phyloP scores from a whole-genome alignment of 1,139 yeast genomes.

The Insectozyma bohioensis region DNA sequence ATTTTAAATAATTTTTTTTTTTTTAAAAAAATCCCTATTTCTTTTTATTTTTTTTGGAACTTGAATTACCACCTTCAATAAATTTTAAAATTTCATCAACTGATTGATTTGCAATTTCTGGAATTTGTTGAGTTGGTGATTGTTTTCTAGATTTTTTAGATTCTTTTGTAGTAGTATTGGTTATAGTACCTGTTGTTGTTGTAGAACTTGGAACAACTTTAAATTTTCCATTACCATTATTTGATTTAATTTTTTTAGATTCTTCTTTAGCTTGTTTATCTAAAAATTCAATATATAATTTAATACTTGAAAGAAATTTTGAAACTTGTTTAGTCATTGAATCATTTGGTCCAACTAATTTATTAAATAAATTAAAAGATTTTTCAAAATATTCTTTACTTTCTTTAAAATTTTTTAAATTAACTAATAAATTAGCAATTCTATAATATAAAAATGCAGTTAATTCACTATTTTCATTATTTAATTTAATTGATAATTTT shows the following conservation, averaged over 20 bases:
- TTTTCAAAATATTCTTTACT: slow-evolving; percentile 53
- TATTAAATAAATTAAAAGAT: slow-evolving; percentile 55
- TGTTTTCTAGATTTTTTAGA: slow-evolving; percentile 26
- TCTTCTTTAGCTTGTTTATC: slow-evolving; percentile 31
- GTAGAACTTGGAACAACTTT: slow-evolving; percentile 6
- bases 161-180: slow-evolving; percentile 7
- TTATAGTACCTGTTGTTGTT: slow-evolving; percentile 12
- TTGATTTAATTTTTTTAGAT: slow-evolving; percentile 19
- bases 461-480: slow-evolving; percentile 60
- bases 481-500: slow-evolving; percentile 43
- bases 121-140: slow-evolving; percentile 38
- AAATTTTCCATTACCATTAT: too few species aligned
- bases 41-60: slow-evolving; percentile 17
- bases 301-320: slow-evolving; percentile 57
- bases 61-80: slow-evolving; percentile 52
- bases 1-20: slow-evolving; percentile 5
- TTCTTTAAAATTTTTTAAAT: slow-evolving; percentile 50
- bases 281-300: slow-evolving; percentile 38
- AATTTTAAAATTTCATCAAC: slow-evolving; percentile 68
- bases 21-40: too few species aligned
- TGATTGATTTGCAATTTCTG: slow-evolving; percentile 58
- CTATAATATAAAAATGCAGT: slow-evolving; percentile 64
- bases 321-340: slow-evolving; percentile 61
- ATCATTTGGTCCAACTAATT: slow-evolving; percentile 62
- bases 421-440: slow-evolving; percentile 62